Percentiles rank a stretch among this genome's conserved stretches.
Conservation (phyloP, 768 basidiomycete genomes). For the Hypholoma fasciculare region DNA sequence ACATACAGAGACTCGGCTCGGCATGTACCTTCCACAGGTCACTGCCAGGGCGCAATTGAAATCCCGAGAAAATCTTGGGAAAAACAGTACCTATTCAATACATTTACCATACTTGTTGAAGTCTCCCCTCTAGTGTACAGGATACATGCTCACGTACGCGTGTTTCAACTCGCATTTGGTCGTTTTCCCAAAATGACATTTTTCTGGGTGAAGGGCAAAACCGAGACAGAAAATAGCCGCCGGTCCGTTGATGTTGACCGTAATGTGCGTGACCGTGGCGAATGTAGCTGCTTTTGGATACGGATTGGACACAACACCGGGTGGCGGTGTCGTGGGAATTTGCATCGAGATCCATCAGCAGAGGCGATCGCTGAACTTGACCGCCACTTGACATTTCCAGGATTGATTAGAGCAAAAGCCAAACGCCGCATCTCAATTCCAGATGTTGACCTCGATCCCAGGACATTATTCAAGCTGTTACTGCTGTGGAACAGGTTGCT, state of each 20-base stretch:
- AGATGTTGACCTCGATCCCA: conserved; percentile 7
- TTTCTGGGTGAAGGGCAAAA: not conserved
- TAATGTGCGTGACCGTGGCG: not conserved
- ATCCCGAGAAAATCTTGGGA: not conserved
- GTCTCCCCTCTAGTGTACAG: conserved; percentile 3
- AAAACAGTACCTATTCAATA: no score
- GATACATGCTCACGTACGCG: conserved; percentile 1
- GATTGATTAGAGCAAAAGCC: conserved; percentile 29
- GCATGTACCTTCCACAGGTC: no score
- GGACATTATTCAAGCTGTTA: conserved; percentile 26
- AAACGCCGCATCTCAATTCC: conserved; percentile 33
- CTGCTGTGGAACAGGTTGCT: conserved; percentile 10
- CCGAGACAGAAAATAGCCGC: not conserved
- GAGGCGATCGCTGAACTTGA: conserved; percentile 14
- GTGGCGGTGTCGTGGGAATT: conserved; percentile 1
- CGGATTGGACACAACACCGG: not conserved
- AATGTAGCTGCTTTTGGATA: not conserved
- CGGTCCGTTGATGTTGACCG: not conserved
- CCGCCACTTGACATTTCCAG: conserved; percentile 12
- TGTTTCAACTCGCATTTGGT: not conserved
- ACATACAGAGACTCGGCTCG: no score
- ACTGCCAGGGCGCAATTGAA: not conserved
- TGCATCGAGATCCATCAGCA: conserved; percentile 15
- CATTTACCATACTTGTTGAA: not conserved
- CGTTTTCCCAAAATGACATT: not conserved